Percentiles rank a stretch among this genome's conserved stretches.
Evolutionary conservation across 768 basidiomycete genomes (phyloP).

Genomic region (Xerocomus potaroensis): DNA sequence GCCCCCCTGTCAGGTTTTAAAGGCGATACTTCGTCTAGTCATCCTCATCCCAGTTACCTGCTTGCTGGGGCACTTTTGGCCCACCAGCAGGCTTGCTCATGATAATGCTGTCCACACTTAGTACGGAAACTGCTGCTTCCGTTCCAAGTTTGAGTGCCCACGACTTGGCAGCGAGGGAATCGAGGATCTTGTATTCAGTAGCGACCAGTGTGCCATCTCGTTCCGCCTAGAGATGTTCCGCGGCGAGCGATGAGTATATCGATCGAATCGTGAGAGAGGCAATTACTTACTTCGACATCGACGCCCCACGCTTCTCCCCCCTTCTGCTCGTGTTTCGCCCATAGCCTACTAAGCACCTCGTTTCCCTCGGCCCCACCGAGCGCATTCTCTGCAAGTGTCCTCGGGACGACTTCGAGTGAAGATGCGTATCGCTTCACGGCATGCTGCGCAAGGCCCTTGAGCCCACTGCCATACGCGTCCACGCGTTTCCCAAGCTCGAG

Average conservation of each 20-base stretch:
- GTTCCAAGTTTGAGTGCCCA: conserved; percentile 92
- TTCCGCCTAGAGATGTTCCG: conserved; percentile 55
- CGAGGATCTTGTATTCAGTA: conserved; percentile 64
- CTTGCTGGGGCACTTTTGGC: conserved; percentile 82
- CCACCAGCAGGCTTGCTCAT: conserved; percentile 93
- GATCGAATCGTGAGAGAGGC: conserved; percentile 3
- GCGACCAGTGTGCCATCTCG: conserved; percentile 71
- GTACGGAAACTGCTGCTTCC: conserved; percentile 84
- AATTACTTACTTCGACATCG: conserved; percentile 85
- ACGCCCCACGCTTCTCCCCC: conserved; percentile 78
- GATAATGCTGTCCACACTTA: conserved; percentile 97
- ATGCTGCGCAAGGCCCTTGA: conserved; percentile 91
- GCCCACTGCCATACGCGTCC: conserved; percentile 79
- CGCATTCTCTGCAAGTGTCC: conserved; percentile 94
- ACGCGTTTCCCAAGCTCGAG: conserved; percentile 85
- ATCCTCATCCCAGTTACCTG: conserved; percentile 81
- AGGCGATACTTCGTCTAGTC: conserved; percentile 33
- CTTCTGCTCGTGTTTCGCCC: conserved; percentile 83
- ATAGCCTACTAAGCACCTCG: conserved; percentile 83
- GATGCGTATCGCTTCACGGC: conserved; percentile 86
- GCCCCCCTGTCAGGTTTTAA: conserved; percentile 5
- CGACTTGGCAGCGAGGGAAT: conserved; percentile 84
- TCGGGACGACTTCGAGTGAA: conserved; percentile 88
- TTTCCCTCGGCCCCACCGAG: conserved; percentile 88
- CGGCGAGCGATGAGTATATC: neutral